These are phyloP conservation scores for Backusella macrospora DNA, from an alignment of 192 early-diverging fungal species.

Conservation along the genomic window DNA sequence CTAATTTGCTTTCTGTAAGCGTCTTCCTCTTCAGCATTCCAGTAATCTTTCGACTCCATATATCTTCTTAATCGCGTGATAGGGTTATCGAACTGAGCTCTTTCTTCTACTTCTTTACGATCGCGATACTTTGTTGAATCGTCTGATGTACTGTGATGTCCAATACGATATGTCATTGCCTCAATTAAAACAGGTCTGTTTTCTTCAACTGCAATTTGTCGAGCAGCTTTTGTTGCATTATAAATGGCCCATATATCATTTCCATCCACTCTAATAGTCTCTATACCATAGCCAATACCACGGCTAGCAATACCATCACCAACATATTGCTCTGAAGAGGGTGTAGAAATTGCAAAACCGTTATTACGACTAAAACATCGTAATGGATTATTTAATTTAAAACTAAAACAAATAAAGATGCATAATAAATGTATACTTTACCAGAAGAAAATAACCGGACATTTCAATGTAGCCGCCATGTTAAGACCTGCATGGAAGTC, in stretches of 20 bases:
- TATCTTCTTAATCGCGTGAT: conserved; percentile 89
- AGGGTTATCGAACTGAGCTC: conserved; percentile 87
- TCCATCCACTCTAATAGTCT: conserved; percentile 96
- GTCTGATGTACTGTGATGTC: conserved; percentile 98
- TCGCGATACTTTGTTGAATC: conserved; percentile 95
- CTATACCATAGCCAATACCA: conserved; percentile 96
- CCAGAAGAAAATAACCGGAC: conserved; percentile 95
- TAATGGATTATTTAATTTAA: neutral
- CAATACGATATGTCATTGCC: conserved; percentile 96
- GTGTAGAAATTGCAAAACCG: conserved; percentile 98
- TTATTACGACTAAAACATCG: conserved; percentile 83
- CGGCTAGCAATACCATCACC: conserved; percentile 96
- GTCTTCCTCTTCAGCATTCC: conserved; percentile 74
- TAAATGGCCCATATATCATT: conserved; percentile 99
- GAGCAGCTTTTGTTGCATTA: conserved; percentile 84
- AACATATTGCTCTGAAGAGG: conserved; percentile 91
- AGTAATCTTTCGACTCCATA: conserved; percentile 84
- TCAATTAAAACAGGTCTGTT: conserved; percentile 93
- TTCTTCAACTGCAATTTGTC: conserved; percentile 79
- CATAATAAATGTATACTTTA: conserved; percentile 28
- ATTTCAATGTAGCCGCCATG: conserved; percentile 91
- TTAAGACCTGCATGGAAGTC: conserved; percentile 98
- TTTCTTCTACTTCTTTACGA: conserved; percentile 89
- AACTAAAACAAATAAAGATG: neutral
- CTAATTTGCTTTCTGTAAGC: conserved; percentile 66